phyloP scores from a whole-genome alignment of 257 asterid genomes.

The Ilex aquifolium region DNA sequence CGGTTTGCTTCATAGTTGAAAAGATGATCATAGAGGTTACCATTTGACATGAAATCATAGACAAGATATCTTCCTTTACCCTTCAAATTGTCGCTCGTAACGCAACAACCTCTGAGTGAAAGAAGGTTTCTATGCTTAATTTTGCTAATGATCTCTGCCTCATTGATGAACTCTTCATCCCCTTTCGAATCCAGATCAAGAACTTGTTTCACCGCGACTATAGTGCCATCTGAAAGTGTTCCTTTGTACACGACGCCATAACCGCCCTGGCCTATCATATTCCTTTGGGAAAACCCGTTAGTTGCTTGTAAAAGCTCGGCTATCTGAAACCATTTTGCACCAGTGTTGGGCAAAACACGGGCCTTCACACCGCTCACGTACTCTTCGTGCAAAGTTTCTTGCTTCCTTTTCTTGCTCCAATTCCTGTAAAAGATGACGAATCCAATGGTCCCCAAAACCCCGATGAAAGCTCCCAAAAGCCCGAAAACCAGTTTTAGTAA shows the following conservation, averaged over 20 bases:
- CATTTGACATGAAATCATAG: constrained; percentile 51
- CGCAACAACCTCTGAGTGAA: constrained; percentile 45
- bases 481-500: constrained; percentile 27
- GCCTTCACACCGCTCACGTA: constrained; percentile 37
- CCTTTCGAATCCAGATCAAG: constrained; percentile 37
- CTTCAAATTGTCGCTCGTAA: constrained; percentile 30
- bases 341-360: constrained; percentile 35
- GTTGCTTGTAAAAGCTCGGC: constrained; percentile 49
- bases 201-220: constrained; percentile 46
- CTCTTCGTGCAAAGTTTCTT: constrained; percentile 26
- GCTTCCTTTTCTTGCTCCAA: constrained; percentile 28
- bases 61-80: constrained; percentile 48
- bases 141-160: constrained; percentile 55
- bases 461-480: constrained; percentile 31
- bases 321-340: constrained; percentile 49
- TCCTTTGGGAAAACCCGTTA: constrained; percentile 35
- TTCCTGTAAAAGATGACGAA: constrained; percentile 22
- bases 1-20: constrained; percentile 12
- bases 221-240: constrained; percentile 34
- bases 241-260: constrained; percentile 50
- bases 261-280: constrained; percentile 50
- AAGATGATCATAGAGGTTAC: constrained; percentile 43
- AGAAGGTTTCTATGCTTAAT: constrained; percentile 59
- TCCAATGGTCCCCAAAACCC: constrained; percentile 16
- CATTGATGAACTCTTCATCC: constrained; percentile 50